Percentiles rank a stretch among this genome's conserved stretches.
These are phyloP conservation scores for Lachnum nothofagi DNA, from an alignment of 2,329 filamentous ascomycete species.

Conservation along the genomic window DNA sequence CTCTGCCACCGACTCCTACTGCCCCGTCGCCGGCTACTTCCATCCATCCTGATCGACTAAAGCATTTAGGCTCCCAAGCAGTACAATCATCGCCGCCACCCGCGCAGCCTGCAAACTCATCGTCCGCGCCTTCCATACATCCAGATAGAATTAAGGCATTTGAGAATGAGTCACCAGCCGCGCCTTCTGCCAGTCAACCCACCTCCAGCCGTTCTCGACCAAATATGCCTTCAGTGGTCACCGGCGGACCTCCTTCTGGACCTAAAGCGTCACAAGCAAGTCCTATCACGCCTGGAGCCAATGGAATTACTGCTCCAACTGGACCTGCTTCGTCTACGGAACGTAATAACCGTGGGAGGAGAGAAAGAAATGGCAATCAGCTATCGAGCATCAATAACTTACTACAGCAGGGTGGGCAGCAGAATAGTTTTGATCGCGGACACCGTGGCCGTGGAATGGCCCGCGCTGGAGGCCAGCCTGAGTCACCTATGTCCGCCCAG, in stretches of 20 bases:
- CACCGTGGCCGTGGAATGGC: constrained; percentile 33
- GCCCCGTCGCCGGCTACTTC: constrained; percentile 30
- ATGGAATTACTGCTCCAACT: constrained; percentile 29
- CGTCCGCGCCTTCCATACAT: constrained; percentile 30
- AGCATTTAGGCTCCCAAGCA: constrained; percentile 39
- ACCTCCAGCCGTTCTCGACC: constrained; percentile 34
- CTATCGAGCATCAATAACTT: constrained; percentile 56
- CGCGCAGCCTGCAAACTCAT: constrained; percentile 30
- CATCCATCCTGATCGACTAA: constrained; percentile 49
- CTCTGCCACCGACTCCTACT: constrained; percentile 22
- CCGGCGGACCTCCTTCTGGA: constrained; percentile 28
- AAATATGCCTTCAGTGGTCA: constrained; percentile 27
- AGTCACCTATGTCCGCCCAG: constrained; percentile 48
- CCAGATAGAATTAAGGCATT: constrained; percentile 30
- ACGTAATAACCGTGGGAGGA: constrained; percentile 28
- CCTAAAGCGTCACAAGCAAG: constrained; percentile 29
- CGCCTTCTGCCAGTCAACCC: constrained; percentile 28
- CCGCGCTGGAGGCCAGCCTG: constrained; percentile 41
- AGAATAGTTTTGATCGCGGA: constrained; percentile 34
- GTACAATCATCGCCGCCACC: constrained; percentile 29
- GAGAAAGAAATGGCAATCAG: constrained; percentile 38
- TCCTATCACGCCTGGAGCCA: constrained; percentile 23
- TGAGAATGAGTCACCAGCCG: constrained; percentile 24
- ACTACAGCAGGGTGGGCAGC: constrained; percentile 47
- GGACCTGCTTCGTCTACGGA: constrained; percentile 33